Evolutionary conservation across 768 basidiomycete genomes (phyloP), one percentile per base, ranked within the genome.

Genomic region (Tylopilus intermedius): DNA sequence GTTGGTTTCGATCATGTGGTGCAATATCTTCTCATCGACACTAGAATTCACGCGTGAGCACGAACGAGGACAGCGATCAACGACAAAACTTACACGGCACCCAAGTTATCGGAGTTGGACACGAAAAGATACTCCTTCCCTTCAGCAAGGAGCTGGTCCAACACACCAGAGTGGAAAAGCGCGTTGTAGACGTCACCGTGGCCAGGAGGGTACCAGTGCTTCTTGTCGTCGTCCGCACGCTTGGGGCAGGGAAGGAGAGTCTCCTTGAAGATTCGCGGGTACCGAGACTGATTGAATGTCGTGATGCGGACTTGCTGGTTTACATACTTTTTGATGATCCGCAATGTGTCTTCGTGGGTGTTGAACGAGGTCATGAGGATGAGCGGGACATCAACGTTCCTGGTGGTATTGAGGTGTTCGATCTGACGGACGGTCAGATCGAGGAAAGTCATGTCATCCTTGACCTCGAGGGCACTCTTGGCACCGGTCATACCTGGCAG

Each of bases 321-420:
- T 40, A 79, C 79, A 71, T 88, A 88, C 71, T 88, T 88, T 68
- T 86, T 86, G 66, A 88, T 86, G 72, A 88, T 83, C 43, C 86
- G 80, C 27, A 83, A 76, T 15, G 85, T 88, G 67, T 88, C 85
- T 24, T 87, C 86, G 66, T 86, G 84, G 8, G 85, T 88, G 73
- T 88, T 88, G 75, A 88, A 88, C 47, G 84, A 86, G 62, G 86
- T 88, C 85, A 88, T 88, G 61, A 88, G 79, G 68, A 88, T 84
- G 66, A 88, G 82, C 1, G 86, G 86, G 48, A 88, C 86, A 70
- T 87, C 83, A 66, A 79, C 80, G 51, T 75, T 72, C 73, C 78
- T 71, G 43, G 72, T 71, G 29, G 77, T 78, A 71, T 85, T 86
- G 61, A 85, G 77, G 63, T 86, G 86, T 73, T 88, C 83, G 56